These are phyloP conservation scores for Salix udensis DNA, from an alignment of 345 rosid species.

Conservation along the genomic window DNA sequence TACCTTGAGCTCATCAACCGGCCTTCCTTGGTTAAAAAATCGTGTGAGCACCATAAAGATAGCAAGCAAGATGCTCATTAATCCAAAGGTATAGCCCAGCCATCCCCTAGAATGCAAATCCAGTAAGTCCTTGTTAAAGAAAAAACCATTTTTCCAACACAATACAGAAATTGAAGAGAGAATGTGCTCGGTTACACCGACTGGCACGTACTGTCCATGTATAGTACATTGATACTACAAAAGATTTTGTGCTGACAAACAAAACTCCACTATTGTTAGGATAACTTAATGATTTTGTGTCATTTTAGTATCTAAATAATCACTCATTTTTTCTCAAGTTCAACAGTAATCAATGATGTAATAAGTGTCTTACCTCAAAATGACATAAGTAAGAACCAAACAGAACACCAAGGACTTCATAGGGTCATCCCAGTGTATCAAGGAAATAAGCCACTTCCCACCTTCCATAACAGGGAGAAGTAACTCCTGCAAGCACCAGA, in stretches of 20 bases:
- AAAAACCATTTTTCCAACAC: neutral
- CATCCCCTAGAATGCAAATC: slow-evolving; percentile 46
- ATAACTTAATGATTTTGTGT: neutral
- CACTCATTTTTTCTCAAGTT: neutral
- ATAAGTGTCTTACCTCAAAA: slow-evolving; percentile 53
- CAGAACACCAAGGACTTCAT: slow-evolving; percentile 67
- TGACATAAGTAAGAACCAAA: slow-evolving; percentile 49
- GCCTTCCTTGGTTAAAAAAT: slow-evolving; percentile 50
- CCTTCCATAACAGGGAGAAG: slow-evolving; percentile 64
- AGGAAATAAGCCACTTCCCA: slow-evolving; percentile 52
- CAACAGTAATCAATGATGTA: neutral
- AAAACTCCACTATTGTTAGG: neutral
- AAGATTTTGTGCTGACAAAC: neutral
- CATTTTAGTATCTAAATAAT: neutral
- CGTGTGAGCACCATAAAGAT: slow-evolving; percentile 67
- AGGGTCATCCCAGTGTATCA: slow-evolving; percentile 75
- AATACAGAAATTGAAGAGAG: neutral
- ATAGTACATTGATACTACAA: no score
- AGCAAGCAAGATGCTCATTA: slow-evolving; percentile 41
- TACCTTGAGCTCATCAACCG: slow-evolving; percentile 57
- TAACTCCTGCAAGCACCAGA: slow-evolving; percentile 56
- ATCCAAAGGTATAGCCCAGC: slow-evolving; percentile 61
- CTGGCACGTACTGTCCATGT: no score
- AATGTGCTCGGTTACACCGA: neutral
- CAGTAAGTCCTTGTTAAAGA: neutral